These are phyloP conservation scores for Flaveria ramosissima DNA, from an alignment of 129 eudicot species.

Conservation along the genomic window DNA sequence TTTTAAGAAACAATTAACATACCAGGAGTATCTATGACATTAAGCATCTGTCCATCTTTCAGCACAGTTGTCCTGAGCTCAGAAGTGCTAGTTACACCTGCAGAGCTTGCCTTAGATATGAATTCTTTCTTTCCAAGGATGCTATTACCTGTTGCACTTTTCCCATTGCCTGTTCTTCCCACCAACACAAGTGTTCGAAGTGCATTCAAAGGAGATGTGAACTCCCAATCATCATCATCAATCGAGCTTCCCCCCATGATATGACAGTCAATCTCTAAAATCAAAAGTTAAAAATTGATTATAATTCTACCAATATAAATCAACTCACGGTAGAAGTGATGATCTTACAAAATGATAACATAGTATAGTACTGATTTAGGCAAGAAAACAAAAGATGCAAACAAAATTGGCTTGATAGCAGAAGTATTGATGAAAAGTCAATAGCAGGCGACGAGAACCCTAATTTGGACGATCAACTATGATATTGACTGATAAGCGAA, in stretches of 20 bases:
- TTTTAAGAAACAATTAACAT: background rate
- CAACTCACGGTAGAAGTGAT: background rate
- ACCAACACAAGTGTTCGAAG: slow-evolving; percentile 73
- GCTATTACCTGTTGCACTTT: slow-evolving; percentile 94
- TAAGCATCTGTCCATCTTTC: slow-evolving; percentile 67
- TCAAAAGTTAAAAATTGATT: background rate
- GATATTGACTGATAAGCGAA: slow-evolving; percentile 1
- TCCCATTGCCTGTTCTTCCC: slow-evolving; percentile 89
- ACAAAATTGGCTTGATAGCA: background rate
- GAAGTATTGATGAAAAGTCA: background rate
- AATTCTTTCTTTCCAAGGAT: slow-evolving; percentile 62
- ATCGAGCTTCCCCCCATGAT: slow-evolving; percentile 82
- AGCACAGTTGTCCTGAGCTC: slow-evolving; percentile 58
- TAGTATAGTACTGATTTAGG: no score
- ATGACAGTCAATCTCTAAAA: slow-evolving; percentile 16
- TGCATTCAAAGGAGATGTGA: slow-evolving; percentile 48
- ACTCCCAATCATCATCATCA: slow-evolving; percentile 92
- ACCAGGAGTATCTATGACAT: slow-evolving; percentile 96
- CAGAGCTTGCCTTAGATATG: slow-evolving; percentile 52
- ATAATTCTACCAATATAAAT: background rate
- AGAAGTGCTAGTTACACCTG: slow-evolving; percentile 84
- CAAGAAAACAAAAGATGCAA: background rate
- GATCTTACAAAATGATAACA: background rate
- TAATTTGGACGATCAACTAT: background rate
- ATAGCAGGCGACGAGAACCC: background rate